phyloP scores from a whole-genome alignment of 768 basidiomycete species.

The Ramaria rubella region DNA sequence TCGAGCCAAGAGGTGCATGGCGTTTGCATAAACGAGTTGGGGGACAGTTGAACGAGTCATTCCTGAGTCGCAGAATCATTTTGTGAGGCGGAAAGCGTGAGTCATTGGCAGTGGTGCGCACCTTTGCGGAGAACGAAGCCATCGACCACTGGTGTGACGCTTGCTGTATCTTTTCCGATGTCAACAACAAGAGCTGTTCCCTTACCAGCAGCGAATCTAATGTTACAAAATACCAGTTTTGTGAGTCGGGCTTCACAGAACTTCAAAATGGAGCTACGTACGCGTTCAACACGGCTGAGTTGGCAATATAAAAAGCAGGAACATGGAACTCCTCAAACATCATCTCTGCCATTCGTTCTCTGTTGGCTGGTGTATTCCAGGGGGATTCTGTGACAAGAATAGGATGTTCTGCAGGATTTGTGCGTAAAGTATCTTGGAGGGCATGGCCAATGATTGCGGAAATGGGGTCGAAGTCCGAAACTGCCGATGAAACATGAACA shows the following conservation, averaged over 20 bases:
- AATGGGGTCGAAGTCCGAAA: slow-evolving; percentile 71
- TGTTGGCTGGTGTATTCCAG: slow-evolving; percentile 91
- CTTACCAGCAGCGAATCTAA: slow-evolving; percentile 91
- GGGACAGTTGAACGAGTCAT: slow-evolving; percentile 71
- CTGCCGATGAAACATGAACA: slow-evolving; percentile 29
- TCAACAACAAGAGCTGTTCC: slow-evolving; percentile 97
- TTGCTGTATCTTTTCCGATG: slow-evolving; percentile 82
- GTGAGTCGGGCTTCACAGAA: neutral
- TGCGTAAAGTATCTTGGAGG: slow-evolving; percentile 67
- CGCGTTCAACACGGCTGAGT: slow-evolving; percentile 91
- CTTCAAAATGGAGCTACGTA: slow-evolving; percentile 30
- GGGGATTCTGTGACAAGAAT: slow-evolving; percentile 90
- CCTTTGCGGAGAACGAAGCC: slow-evolving; percentile 97
- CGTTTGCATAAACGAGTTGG: slow-evolving; percentile 72
- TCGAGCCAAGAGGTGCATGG: slow-evolving; percentile 58
- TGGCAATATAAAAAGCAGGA: slow-evolving; percentile 95
- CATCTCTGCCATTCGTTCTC: slow-evolving; percentile 93
- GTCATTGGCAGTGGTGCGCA: slow-evolving; percentile 20
- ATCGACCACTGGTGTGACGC: slow-evolving; percentile 93
- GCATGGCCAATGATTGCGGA: slow-evolving; percentile 69
- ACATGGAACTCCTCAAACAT: slow-evolving; percentile 96
- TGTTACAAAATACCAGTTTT: neutral
- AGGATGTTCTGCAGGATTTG: slow-evolving; percentile 79
- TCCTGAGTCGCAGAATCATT: slow-evolving; percentile 46
- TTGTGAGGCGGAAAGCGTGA: neutral